Conservation (phyloP, 169 alveolate genomes). For the Miamiensis avidus region DNA sequence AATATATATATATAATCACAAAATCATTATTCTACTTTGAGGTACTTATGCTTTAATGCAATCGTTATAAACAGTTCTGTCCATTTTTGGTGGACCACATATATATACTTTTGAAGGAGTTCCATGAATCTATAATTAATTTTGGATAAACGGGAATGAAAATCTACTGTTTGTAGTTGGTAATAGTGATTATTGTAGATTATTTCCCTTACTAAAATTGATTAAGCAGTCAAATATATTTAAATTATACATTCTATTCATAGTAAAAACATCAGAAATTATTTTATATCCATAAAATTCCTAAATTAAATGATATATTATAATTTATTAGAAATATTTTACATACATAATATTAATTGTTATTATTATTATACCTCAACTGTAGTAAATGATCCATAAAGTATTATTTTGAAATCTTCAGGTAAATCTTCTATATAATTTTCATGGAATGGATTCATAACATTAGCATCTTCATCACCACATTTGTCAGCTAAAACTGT, state of each 20-base stretch:
- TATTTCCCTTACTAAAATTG: background rate
- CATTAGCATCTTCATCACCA: conserved; percentile 5
- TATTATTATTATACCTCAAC: background rate
- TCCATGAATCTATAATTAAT: background rate
- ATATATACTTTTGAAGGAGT: background rate
- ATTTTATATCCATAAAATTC: conserved; percentile 13
- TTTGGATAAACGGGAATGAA: background rate
- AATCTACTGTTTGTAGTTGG: background rate
- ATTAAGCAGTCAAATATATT: conserved; percentile 7
- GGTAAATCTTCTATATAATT: conserved; percentile 1
- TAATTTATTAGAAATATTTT: no score
- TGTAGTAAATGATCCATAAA: conserved; percentile 2
- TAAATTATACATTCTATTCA: background rate
- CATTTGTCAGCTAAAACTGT: background rate
- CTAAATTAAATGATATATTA: background rate
- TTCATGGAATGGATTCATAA: conserved; percentile 14
- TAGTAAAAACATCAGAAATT: background rate
- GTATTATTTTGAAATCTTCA: conserved; percentile 3
- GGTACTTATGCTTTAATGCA: background rate
- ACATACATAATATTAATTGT: no score
- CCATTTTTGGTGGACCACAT: conserved; percentile 16
- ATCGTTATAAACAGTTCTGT: conserved; percentile 6
- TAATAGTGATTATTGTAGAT: background rate
- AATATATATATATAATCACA: no score
- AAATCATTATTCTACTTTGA: background rate